phyloP scores from a whole-genome alignment of 495 filamentous ascomycete species.

The Pseudomonodictys pantanalensis region DNA sequence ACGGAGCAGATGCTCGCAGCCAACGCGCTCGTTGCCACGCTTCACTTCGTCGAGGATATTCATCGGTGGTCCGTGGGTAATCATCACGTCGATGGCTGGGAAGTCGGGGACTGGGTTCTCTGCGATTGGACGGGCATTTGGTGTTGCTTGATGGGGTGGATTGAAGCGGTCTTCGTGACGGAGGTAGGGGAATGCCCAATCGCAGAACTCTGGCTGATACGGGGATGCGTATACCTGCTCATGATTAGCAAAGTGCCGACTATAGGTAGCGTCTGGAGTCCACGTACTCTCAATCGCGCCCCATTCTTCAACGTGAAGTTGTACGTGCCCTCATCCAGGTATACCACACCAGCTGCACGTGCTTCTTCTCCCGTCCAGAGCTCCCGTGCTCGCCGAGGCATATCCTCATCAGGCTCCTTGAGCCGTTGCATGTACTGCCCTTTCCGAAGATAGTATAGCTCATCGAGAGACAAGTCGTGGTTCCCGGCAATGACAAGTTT shows the following conservation, averaged over 20 bases:
- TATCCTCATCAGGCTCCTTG: slow-evolving; percentile 17
- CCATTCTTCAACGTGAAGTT: slow-evolving; percentile 57
- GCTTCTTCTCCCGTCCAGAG: slow-evolving; percentile 53
- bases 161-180: slow-evolving; percentile 57
- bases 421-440: slow-evolving; percentile 27
- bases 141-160: slow-evolving; percentile 27
- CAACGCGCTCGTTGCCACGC: slow-evolving; percentile 44
- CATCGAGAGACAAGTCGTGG: slow-evolving; percentile 72
- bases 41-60: slow-evolving; percentile 53
- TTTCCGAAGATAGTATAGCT: slow-evolving; percentile 44
- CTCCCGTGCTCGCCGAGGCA: slow-evolving; percentile 29
- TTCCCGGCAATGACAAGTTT: slow-evolving; percentile 82
- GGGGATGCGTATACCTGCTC: slow-evolving; percentile 62
- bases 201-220: slow-evolving; percentile 59
- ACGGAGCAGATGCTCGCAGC: slow-evolving; percentile 56
- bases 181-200: slow-evolving; percentile 63
- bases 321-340: slow-evolving; percentile 65
- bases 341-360: slow-evolving; percentile 52
- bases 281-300: slow-evolving; percentile 50
- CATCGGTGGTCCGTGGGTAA: slow-evolving; percentile 72
- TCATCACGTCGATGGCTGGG: slow-evolving; percentile 58
- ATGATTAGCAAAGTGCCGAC: background rate
- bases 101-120: slow-evolving; percentile 51
- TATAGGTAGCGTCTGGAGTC: background rate
- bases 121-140: slow-evolving; percentile 37